Base-by-base conservation (phyloP, 345 rosid species). In the Salix caprea region DNA sequence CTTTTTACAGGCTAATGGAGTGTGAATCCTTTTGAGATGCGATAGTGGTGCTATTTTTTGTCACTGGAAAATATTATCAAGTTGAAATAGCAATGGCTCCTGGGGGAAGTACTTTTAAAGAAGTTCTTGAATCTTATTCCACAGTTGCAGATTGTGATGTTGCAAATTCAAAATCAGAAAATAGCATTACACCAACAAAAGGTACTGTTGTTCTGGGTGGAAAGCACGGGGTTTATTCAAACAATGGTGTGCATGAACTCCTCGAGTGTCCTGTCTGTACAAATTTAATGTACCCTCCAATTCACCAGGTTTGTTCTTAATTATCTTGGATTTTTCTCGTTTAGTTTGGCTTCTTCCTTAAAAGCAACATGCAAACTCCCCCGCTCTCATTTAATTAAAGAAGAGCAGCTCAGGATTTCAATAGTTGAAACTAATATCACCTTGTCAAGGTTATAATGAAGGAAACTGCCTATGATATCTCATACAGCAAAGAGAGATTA, bases 1-100 rank as follows among this genome's bases (percentile, higher is more conserved):
- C 30, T 7, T 74, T 70, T 76, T 4, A 44, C 82, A 83, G 84
- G 77, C 19, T 28, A 77, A 34, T 68, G 64, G 15, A 30, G 58
- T n/a, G 69, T 77, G 65, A 71, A 77, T 68, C 65, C 30, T 58
- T 54, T 65, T 34, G 23, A 69, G 61, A 72, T 32, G 36, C 67
- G 80, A 62, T 42, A 28, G 64, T 19, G 16, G 28, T 66, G 52
- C 18, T 6, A 21, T 68, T 40, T 72, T 65, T 61, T 36, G 70
- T 60, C 16, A 32, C 48, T 72, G 42, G 68, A 39, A 69, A 71
- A 66, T 61, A 70, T 67, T 37, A 46, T 62, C 40, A 34, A 67
- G 26, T 61, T 40, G 74, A 71, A 72, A 60, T 46, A 77, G 39
- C 80, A 76, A 88, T 87, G 90, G 87, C 88, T 84, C 85, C 90